Evolutionary conservation across 2,329 filamentous ascomycete species (phyloP), one percentile per base, ranked within the genome.

Genomic region (Neocucurbitaria cava): DNA sequence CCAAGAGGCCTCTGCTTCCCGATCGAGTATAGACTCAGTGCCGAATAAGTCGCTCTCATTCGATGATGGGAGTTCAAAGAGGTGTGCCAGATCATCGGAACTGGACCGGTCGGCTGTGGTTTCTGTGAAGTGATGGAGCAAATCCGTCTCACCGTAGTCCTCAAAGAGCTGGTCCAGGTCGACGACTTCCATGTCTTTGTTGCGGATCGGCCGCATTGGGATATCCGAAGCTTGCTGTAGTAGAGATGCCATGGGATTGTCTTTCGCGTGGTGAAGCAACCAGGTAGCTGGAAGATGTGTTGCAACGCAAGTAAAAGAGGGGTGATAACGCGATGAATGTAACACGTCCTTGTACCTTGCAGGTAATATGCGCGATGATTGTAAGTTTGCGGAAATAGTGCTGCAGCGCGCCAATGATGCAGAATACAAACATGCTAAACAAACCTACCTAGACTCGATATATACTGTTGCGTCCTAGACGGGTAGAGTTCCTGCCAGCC

Each of bases 111-210:
- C 80, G 72, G 80, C 79, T 60, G 79, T 73, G 56, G 75, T 75
- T 57, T 80, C 77, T 63, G 77, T 78, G 57, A 77, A 73, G 49
- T 78, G 63, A 28, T 68, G 79, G 62, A 82, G 79, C 51, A 82
- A 77, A 56, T 86, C 84, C 73, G 83, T 81, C 62, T 85, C 81
- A 72, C 87, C 79, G 70, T 85, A 87, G 71, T 87, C 82, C 66
- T 86, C 84, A 78, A 89, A 87, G 73, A 88, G 79, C 71, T 84
- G 83, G 74, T 83, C 83, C 55, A 84, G 79, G 69, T 86, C 84
- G 62, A 82, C 79, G 77, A 82, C 82, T 52, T 82, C 80, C 66
- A 76, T 73, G 56, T 78, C 78, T 81, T 83, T 85, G 76, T 82
- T 77, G 70, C 75, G 73, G 64, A 78, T 73, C 61, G 80, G 64